Conservation (phyloP, 495 filamentous ascomycete genomes). For the Annulohypoxylon stygium region DNA sequence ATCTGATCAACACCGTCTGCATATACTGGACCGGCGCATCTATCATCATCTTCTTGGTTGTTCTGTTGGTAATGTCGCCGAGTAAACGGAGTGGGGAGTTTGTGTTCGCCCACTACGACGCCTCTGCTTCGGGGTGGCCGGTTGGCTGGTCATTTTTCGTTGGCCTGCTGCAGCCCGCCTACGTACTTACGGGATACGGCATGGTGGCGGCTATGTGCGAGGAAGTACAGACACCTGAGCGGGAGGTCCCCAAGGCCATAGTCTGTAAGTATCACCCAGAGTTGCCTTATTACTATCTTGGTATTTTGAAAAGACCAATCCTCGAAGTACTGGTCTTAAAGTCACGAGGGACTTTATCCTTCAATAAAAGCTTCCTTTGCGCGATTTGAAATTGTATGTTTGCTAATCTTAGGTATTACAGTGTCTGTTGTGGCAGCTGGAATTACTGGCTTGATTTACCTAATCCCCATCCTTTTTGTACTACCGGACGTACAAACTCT, state of each 20-base stretch:
- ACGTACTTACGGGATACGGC: slow-evolving; percentile 68
- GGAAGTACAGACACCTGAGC: slow-evolving; percentile 66
- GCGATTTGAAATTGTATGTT: background rate
- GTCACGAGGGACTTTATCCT: no score
- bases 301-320: no score
- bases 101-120: slow-evolving; percentile 72
- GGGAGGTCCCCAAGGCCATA: slow-evolving; percentile 70
- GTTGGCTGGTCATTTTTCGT: slow-evolving; percentile 70
- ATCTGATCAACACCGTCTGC: slow-evolving; percentile 72
- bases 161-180: slow-evolving; percentile 62
- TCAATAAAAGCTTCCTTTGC: background rate
- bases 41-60: slow-evolving; percentile 68
- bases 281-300: background rate
- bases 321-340: no score
- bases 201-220: slow-evolving; percentile 68
- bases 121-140: slow-evolving; percentile 65
- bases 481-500: slow-evolving; percentile 66
- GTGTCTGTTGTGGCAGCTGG: slow-evolving; percentile 68
- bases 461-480: slow-evolving; percentile 73
- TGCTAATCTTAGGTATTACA: slow-evolving; percentile 35
- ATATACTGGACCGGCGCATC: slow-evolving; percentile 72
- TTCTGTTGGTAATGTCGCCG: slow-evolving; percentile 71
- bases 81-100: slow-evolving; percentile 70
- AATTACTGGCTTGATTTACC: slow-evolving; percentile 67
- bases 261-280: slow-evolving; percentile 42